Evolutionary conservation across 345 rosid species (phyloP).

Genomic region (Eucalyptus tenuipes): DNA sequence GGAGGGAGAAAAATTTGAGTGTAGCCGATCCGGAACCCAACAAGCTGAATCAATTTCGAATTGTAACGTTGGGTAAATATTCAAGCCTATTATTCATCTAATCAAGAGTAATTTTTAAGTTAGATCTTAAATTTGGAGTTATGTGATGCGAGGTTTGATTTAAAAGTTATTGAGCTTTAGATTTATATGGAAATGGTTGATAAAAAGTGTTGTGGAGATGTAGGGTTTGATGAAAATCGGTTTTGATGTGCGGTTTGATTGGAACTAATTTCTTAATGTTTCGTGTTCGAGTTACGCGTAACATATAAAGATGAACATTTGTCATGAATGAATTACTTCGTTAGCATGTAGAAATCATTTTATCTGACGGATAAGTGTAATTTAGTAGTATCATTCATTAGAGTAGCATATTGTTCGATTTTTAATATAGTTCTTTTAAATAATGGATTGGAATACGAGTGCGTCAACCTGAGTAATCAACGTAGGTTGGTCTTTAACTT

Average conservation of each 20-base stretch:
- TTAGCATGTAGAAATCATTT: background rate
- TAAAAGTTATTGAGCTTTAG: background rate
- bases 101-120: background rate
- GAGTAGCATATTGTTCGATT: background rate
- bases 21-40: background rate
- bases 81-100: background rate
- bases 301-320: background rate
- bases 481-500: background rate
- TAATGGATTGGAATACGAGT: background rate
- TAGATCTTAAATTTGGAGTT: background rate
- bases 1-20: background rate
- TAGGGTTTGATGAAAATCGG: background rate
- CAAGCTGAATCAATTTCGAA: background rate
- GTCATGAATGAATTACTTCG: no score
- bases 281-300: rapidly evolving
- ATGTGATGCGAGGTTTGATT: background rate
- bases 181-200: background rate
- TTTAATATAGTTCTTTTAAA: no score
- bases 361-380: rapidly evolving
- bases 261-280: background rate
- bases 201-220: background rate
- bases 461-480: background rate
- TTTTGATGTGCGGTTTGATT: background rate
- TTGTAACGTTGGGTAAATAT: background rate
- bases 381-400: background rate